Percentiles rank a stretch among this genome's conserved stretches.
These are phyloP conservation scores for Hanseniaspora lindneri DNA, from an alignment of 805 yeast species.

Conservation along the genomic window DNA sequence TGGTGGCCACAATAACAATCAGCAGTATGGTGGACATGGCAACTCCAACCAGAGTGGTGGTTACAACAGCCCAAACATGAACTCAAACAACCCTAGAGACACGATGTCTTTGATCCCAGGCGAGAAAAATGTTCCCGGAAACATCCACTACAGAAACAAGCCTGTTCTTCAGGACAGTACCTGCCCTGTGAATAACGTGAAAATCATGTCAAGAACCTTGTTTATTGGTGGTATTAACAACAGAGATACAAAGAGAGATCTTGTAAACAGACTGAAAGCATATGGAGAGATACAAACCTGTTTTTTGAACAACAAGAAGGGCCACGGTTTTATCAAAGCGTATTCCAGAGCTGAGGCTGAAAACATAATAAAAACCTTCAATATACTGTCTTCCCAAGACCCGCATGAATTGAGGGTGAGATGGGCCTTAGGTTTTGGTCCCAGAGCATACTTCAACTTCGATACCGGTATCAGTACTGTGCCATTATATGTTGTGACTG, in stretches of 20 bases:
- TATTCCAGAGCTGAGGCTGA: conserved; percentile 89
- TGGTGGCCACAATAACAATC: conserved; percentile 18
- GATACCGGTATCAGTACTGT: conserved; percentile 80
- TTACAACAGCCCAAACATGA: conserved; percentile 18
- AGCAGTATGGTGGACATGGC: conserved; percentile 1
- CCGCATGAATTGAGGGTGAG: conserved; percentile 52
- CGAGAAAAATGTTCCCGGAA: conserved; percentile 58
- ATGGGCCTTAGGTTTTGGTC: conserved; percentile 99
- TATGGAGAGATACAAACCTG: conserved; percentile 87
- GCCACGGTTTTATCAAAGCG: conserved; percentile 92
- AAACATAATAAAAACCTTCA: conserved; percentile 58
- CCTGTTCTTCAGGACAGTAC: conserved; percentile 57
- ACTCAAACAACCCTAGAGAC: conserved; percentile 19
- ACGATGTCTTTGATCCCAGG: conserved; percentile 32
- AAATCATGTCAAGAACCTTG: conserved; percentile 78
- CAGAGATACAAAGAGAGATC: conserved; percentile 61
- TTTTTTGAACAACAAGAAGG: conserved; percentile 74
- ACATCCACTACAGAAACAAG: conserved; percentile 66
- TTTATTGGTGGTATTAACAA: conserved; percentile 91
- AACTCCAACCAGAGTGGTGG: conserved; percentile 8
- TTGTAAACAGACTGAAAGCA: conserved; percentile 62
- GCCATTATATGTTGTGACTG: conserved; percentile 79
- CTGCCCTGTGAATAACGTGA: conserved; percentile 66
- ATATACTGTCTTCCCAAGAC: conserved; percentile 29
- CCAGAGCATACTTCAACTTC: conserved; percentile 95